Evolutionary conservation across 306 rosid genomes (phyloP).

Genomic region (Cucumis cinereus): DNA sequence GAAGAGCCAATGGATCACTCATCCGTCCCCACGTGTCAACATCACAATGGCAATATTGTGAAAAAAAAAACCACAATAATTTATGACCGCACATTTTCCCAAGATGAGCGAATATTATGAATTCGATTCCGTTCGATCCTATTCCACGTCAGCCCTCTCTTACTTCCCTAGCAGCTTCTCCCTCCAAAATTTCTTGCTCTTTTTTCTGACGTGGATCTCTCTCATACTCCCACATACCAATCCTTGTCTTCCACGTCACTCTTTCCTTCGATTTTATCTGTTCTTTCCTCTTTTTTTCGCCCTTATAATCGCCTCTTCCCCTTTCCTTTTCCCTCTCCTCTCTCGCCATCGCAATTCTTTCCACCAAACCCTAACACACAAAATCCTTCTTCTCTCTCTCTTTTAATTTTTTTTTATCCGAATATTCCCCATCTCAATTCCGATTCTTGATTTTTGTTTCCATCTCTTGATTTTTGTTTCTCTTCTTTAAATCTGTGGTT

Average conservation of each 20-base stretch:
- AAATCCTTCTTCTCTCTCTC: not conserved
- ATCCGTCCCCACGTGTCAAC: not conserved
- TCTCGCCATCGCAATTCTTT: not conserved
- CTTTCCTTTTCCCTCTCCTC: not conserved
- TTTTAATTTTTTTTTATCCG: not conserved
- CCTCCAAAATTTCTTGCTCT: not conserved
- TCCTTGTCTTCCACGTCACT: slow-evolving; percentile 18
- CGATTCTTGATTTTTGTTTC: not conserved
- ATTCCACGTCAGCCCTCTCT: not conserved
- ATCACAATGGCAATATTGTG: not conserved
- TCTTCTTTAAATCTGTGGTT: not conserved
- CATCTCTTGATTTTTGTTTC: not conserved
- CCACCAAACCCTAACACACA: not conserved
- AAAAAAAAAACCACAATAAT: not conserved
- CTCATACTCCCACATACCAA: not conserved
- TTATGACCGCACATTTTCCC: not conserved
- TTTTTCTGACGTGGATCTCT: slow-evolving; percentile 14
- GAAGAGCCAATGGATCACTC: not conserved
- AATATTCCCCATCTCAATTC: not conserved
- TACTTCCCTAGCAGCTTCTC: not conserved
- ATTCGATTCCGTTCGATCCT: not conserved
- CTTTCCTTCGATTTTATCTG: not conserved
- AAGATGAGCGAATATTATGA: not conserved
- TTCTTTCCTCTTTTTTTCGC: not conserved
- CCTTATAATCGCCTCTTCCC: not conserved